Conservation (phyloP, 192 early-diverging fungal species). For the Allomyces javanicus region DNA sequence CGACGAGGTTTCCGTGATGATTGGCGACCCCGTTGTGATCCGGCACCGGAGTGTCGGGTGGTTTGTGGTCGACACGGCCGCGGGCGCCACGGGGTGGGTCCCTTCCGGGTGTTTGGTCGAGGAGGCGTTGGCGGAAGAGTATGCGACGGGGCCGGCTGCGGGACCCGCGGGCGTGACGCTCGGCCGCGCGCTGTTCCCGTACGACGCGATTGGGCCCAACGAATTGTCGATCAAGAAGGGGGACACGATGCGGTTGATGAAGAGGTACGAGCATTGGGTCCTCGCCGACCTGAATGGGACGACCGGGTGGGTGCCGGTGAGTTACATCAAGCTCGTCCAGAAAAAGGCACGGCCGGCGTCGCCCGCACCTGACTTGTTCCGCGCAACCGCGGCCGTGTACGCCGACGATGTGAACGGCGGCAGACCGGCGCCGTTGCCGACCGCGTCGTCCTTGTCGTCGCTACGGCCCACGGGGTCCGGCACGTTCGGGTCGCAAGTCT, state of each 20-base stretch:
- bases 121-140: neutral
- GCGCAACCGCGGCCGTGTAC: neutral
- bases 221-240: neutral
- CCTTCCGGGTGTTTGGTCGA: neutral
- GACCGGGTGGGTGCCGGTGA: neutral
- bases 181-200: neutral
- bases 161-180: neutral
- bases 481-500: neutral
- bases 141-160: no score
- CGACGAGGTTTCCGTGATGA: neutral
- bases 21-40: neutral
- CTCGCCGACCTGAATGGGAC: neutral
- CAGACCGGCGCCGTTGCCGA: neutral
- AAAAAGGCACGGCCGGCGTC: neutral
- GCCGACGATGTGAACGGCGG: neutral
- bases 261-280: neutral
- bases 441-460: neutral
- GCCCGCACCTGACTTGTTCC: neutral
- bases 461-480: neutral
- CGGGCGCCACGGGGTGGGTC: neutral
- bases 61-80: neutral
- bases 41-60: neutral
- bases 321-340: neutral
- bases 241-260: neutral
- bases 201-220: neutral